Conservation (phyloP, 1,139 yeast species). For the Candida sp. region DNA sequence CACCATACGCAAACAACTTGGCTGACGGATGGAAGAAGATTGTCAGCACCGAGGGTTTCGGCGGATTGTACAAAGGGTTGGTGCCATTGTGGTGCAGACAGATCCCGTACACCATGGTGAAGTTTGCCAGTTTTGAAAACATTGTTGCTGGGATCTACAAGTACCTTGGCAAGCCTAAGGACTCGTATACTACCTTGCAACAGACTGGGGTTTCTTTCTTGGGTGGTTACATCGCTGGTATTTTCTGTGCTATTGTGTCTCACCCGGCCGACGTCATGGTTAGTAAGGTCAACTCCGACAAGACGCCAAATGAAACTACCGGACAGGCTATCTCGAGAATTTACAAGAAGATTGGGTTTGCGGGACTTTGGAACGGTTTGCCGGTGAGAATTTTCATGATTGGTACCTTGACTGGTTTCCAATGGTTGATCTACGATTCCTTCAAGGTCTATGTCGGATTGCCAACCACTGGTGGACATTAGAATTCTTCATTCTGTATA, state of each 20-base stretch:
- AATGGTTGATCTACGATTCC: slow-evolving; percentile 95
- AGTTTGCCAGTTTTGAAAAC: slow-evolving; percentile 92
- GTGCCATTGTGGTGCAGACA: slow-evolving; percentile 95
- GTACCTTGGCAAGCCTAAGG: slow-evolving; percentile 48
- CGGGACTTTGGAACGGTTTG: slow-evolving; percentile 93
- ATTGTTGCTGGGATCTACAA: slow-evolving; percentile 77
- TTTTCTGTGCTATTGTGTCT: slow-evolving; percentile 90
- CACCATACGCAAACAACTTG: slow-evolving; percentile 72
- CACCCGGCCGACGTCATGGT: slow-evolving; percentile 99
- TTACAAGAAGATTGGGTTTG: slow-evolving; percentile 81
- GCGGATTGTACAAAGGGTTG: slow-evolving; percentile 83
- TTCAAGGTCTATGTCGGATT: slow-evolving; percentile 91
- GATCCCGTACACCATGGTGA: slow-evolving; percentile 96
- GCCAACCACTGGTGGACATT: slow-evolving; percentile 87
- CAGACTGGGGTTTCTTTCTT: slow-evolving; percentile 94
- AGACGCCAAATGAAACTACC: slow-evolving; percentile 65
- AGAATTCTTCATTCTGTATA: not conserved
- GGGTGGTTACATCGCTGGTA: slow-evolving; percentile 97
- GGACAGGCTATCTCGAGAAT: slow-evolving; percentile 74
- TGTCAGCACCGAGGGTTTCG: slow-evolving; percentile 67
- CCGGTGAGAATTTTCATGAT: slow-evolving; percentile 95
- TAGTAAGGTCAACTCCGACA: slow-evolving; percentile 83
- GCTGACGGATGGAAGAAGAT: slow-evolving; percentile 72
- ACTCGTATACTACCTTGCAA: slow-evolving; percentile 48
- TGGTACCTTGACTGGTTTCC: slow-evolving; percentile 96